Conservation (phyloP, 140 eudicot genomes). For the Erigeron philadelphicus region DNA sequence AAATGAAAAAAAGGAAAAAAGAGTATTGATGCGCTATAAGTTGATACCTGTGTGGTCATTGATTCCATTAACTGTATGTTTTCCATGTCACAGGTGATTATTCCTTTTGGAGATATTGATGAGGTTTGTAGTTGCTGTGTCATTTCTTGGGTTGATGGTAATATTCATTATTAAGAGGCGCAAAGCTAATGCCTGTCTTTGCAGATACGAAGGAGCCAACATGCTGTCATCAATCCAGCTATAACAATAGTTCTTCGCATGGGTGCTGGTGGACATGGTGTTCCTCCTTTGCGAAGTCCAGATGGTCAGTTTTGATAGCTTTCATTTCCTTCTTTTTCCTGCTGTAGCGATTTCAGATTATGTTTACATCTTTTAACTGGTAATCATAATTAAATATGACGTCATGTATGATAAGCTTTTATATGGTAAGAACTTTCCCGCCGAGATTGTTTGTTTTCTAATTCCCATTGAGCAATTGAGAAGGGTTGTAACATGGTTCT, state of each 20-base stretch:
- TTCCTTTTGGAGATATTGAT: slow-evolving; percentile 92
- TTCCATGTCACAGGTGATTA: slow-evolving; percentile 50
- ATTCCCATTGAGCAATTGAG: not conserved
- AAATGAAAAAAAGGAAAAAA: too few relatives aligned
- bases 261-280: slow-evolving; percentile 94
- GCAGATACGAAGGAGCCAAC: slow-evolving; percentile 80
- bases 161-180: not conserved
- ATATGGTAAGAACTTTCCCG: not conserved
- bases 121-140: slow-evolving; percentile 48
- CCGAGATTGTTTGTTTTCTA: not conserved
- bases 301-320: slow-evolving; percentile 12
- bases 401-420: not conserved
- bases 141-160: not conserved
- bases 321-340: not conserved
- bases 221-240: slow-evolving; percentile 84
- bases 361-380: not conserved
- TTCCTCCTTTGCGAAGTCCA: slow-evolving; percentile 56
- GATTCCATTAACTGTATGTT: slow-evolving; percentile 13
- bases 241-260: slow-evolving; percentile 68
- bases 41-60: not conserved
- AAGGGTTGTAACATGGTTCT: not conserved
- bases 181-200: slow-evolving; percentile 19
- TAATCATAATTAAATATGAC: not conserved
- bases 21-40: slow-evolving; percentile 8
- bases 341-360: not conserved